Conservation (phyloP, 1,284 basidiomycete species). For the Apiotrichum mycotoxinovorans region DNA sequence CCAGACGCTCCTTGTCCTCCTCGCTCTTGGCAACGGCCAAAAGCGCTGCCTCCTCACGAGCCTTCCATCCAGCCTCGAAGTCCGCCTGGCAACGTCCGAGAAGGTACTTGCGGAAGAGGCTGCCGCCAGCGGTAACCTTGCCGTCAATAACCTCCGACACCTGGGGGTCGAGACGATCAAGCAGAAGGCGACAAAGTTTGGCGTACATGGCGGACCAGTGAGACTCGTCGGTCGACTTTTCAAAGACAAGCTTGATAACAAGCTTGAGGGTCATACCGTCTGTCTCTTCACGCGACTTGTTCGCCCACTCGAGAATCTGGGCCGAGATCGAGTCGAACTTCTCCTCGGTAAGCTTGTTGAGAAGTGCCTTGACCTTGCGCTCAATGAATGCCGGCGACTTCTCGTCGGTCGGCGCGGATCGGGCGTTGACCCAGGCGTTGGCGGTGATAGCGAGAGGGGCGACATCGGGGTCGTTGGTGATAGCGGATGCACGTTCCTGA, state of each 20-base stretch:
- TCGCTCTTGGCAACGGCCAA: slow-evolving; percentile 57
- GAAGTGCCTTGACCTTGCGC: slow-evolving; percentile 85
- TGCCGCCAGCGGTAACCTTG: slow-evolving; percentile 78
- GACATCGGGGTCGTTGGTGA: slow-evolving; percentile 54
- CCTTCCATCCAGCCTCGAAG: slow-evolving; percentile 78
- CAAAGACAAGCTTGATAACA: slow-evolving; percentile 92
- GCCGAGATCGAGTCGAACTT: slow-evolving; percentile 92
- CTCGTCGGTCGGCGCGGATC: slow-evolving; percentile 54
- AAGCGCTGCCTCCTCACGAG: slow-evolving; percentile 55
- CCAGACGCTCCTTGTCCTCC: slow-evolving; percentile 57
- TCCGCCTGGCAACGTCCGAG: slow-evolving; percentile 91
- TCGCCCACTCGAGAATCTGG: slow-evolving; percentile 90
- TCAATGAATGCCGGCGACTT: slow-evolving; percentile 81
- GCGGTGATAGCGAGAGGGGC: slow-evolving; percentile 71
- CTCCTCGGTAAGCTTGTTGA: slow-evolving; percentile 97
- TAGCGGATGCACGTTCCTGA: slow-evolving; percentile 30
- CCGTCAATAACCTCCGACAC: slow-evolving; percentile 86
- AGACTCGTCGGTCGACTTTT: slow-evolving; percentile 94
- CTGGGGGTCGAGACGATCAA: slow-evolving; percentile 78
- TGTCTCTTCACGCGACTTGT: slow-evolving; percentile 86
- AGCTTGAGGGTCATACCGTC: slow-evolving; percentile 91
- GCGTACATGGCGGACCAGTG: slow-evolving; percentile 98
- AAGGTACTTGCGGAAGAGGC: slow-evolving; percentile 83
- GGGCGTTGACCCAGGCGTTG: slow-evolving; percentile 70
- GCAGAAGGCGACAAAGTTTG: slow-evolving; percentile 86